A percentile compares a stretch with the other conserved stretches of the same genome.
Evolutionary conservation across 805 yeast genomes (phyloP).

Genomic region (Wickerhamiella spandovensis): DNA sequence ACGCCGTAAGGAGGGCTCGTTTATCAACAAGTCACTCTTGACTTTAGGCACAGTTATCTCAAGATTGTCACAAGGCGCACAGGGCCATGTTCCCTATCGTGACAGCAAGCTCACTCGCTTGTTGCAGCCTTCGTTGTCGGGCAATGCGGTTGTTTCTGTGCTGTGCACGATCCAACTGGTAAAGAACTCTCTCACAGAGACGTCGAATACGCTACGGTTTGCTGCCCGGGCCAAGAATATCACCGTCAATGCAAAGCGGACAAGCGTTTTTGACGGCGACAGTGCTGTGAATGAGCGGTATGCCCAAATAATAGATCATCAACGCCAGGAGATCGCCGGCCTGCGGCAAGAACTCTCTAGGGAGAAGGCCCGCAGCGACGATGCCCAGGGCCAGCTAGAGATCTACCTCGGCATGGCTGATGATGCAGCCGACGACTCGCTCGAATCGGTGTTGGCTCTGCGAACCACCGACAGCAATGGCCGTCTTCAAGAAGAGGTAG

Average conservation of each 20-base stretch:
- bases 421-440: slow-evolving; percentile 13
- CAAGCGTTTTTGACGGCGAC: slow-evolving; percentile 21
- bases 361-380: slow-evolving; percentile 11
- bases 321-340: slow-evolving; percentile 37
- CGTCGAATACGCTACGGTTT: slow-evolving; percentile 75
- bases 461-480: neutral
- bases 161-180: slow-evolving; percentile 72
- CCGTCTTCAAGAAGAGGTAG: neutral
- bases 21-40: slow-evolving; percentile 76
- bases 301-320: slow-evolving; percentile 45
- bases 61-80: slow-evolving; percentile 40
- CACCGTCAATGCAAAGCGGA: slow-evolving; percentile 47
- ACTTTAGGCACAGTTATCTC: slow-evolving; percentile 90
- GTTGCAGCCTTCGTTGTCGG: slow-evolving; percentile 84
- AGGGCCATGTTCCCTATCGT: slow-evolving; percentile 76
- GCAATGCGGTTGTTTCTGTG: slow-evolving; percentile 69
- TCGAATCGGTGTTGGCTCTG: slow-evolving; percentile 14
- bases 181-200: slow-evolving; percentile 52
- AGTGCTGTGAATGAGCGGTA: slow-evolving; percentile 39
- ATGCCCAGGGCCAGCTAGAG: slow-evolving; percentile 17
- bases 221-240: slow-evolving; percentile 90
- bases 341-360: slow-evolving; percentile 16
- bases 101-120: slow-evolving; percentile 86
- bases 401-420: slow-evolving; percentile 9
- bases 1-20: slow-evolving; percentile 87